These are phyloP conservation scores for Lactarius deliciosus DNA, from an alignment of 768 basidiomycete genomes.

Conservation along the genomic window DNA sequence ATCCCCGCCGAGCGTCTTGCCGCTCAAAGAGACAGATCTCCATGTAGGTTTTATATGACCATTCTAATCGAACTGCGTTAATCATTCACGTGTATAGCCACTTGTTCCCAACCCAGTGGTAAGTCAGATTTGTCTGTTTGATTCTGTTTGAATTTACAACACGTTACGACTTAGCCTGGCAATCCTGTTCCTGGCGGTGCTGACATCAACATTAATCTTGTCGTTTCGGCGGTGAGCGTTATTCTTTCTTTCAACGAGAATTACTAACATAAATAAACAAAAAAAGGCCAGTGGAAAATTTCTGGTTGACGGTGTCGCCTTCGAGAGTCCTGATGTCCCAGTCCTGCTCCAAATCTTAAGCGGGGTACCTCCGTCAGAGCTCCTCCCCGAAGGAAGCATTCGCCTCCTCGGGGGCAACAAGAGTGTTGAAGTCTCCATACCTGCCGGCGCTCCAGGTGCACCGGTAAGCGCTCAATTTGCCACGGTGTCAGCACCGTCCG, in stretches of 20 bases:
- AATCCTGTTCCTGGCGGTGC: background rate
- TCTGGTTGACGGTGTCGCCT: conserved; percentile 39
- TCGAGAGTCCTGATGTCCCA: conserved; percentile 43
- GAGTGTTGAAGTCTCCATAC: conserved; percentile 43
- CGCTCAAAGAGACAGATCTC: conserved; percentile 20
- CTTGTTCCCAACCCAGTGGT: conserved; percentile 19
- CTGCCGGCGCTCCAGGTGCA: background rate
- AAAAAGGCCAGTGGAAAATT: conserved; percentile 28
- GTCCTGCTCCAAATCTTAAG: conserved; percentile 59
- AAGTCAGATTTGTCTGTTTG: background rate
- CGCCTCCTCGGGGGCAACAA: conserved; percentile 45
- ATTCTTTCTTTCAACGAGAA: background rate
- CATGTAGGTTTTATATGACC: conserved; percentile 5
- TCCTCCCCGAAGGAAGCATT: conserved; percentile 51
- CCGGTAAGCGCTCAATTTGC: background rate
- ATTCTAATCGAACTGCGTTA: background rate
- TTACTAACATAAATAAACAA: background rate
- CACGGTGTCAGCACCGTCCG: background rate
- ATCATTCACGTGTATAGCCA: conserved; percentile 18
- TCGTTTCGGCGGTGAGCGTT: conserved; percentile 15
- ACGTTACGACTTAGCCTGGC: background rate
- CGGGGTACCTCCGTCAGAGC: background rate
- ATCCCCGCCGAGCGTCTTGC: background rate
- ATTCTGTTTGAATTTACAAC: background rate
- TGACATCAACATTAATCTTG: conserved; percentile 14